Conservation (phyloP, 352 stramenopile species). For the Blastocystis sp. region DNA sequence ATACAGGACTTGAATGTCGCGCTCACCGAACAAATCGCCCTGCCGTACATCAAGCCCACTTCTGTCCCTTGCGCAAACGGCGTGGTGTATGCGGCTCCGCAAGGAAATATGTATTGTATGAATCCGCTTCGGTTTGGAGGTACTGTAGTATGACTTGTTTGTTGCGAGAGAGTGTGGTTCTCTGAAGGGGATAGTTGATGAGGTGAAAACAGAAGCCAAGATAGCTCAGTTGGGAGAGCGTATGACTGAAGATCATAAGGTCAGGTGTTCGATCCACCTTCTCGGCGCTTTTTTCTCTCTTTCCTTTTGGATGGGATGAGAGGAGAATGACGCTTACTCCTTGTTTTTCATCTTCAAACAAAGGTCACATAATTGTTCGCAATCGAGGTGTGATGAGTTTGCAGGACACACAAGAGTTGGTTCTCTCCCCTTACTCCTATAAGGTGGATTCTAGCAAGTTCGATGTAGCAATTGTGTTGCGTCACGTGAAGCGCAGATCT, state of each 20-base stretch:
- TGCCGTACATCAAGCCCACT: background rate
- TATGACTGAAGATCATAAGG: slow-evolving; percentile 53
- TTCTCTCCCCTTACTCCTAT: slow-evolving; percentile 38
- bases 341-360: too few relatives aligned
- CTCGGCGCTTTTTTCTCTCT: slow-evolving; percentile 40
- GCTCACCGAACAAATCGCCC: background rate
- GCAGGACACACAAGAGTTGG: background rate
- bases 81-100: background rate
- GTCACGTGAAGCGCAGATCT: background rate
- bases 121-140: background rate
- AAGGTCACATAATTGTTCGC: too few relatives aligned
- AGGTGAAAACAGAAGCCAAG: background rate
- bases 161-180: background rate
- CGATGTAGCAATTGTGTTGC: background rate
- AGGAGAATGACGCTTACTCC: too few relatives aligned
- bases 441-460: slow-evolving; percentile 19
- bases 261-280: slow-evolving; percentile 51
- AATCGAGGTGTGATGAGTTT: slow-evolving; percentile 19
- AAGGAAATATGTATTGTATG: background rate
- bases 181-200: too few relatives aligned
- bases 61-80: background rate
- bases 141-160: background rate
- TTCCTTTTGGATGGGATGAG: too few relatives aligned
- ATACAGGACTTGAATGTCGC: background rate
- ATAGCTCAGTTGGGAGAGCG: slow-evolving; percentile 50